These are phyloP conservation scores for Eucalyptus tenuipes DNA, from an alignment of 345 rosid genomes.

Conservation along the genomic window DNA sequence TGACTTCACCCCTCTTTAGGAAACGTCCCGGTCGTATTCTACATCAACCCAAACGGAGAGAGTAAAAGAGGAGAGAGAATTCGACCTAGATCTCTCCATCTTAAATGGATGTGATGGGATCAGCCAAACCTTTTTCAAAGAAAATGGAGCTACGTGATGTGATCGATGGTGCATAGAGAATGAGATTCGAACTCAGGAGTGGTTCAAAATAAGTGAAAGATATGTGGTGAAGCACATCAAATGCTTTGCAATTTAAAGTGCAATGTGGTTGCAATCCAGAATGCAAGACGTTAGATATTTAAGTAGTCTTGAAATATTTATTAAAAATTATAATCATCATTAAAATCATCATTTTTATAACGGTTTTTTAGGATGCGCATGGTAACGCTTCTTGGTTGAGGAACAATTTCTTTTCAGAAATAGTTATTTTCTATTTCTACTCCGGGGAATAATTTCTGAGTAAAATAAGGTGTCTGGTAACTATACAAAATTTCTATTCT, in stretches of 20 bases:
- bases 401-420: too few species aligned
- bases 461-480: too few species aligned
- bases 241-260: neutral
- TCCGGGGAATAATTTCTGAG: too few species aligned
- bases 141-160: neutral
- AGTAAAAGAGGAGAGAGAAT: neutral
- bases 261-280: neutral
- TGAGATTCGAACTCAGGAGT: neutral
- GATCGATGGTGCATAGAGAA: neutral
- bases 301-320: fast-evolving
- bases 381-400: too few species aligned
- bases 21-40: neutral
- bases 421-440: too few species aligned
- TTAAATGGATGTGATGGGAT: neutral
- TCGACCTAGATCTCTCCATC: neutral
- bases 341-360: too few species aligned
- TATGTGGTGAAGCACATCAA: neutral
- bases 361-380: too few species aligned
- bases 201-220: neutral
- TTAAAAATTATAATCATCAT: fast-evolving
- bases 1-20: neutral
- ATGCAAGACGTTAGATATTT: neutral
- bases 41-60: neutral
- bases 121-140: neutral
- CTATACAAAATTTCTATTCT: too few species aligned